phyloP scores from a whole-genome alignment of 345 rosid genomes.

The Populus davidiana region DNA sequence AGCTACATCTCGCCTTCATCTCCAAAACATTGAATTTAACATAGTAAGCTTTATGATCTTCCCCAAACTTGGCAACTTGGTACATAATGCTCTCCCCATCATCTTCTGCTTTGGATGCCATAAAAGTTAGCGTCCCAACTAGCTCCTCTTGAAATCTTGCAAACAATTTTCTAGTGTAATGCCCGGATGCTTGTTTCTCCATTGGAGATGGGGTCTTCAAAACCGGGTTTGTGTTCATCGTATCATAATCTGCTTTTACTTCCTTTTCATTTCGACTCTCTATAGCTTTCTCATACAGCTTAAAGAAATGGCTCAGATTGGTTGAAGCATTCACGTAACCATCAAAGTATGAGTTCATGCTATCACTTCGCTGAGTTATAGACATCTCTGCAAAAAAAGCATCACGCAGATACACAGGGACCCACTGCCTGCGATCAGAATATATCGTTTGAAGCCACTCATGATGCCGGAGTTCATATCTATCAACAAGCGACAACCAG shows the following conservation, averaged over 20 bases:
- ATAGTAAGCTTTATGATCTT: constrained; percentile 52
- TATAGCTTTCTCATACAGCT: constrained; percentile 65
- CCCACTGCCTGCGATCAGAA: constrained; percentile 69
- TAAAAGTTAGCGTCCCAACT: constrained; percentile 68
- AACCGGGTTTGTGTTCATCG: constrained; percentile 45
- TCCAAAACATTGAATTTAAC: constrained; percentile 59
- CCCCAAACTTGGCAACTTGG: constrained; percentile 70
- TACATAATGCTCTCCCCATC: constrained; percentile 48
- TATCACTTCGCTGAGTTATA: constrained; percentile 33
- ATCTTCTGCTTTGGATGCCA: constrained; percentile 58
- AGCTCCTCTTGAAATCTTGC: constrained; percentile 75
- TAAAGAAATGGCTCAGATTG: constrained; percentile 47
- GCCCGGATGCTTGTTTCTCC: constrained; percentile 75
- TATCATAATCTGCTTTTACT: constrained; percentile 69
- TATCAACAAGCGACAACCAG: constrained; percentile 52
- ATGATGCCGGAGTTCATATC: constrained; percentile 52
- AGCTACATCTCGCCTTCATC: constrained; percentile 76
- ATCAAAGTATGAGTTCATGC: constrained; percentile 48
- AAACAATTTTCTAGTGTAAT: constrained; percentile 62
- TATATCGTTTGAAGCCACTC: constrained; percentile 68
- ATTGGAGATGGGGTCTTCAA: constrained; percentile 74
- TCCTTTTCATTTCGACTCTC: constrained; percentile 68
- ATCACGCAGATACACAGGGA: constrained; percentile 57
- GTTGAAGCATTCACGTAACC: constrained; percentile 61
- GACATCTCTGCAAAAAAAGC: constrained; percentile 62